phyloP scores from a whole-genome alignment of 169 alveolate genomes.

The Cryptosporidium andersoni region DNA sequence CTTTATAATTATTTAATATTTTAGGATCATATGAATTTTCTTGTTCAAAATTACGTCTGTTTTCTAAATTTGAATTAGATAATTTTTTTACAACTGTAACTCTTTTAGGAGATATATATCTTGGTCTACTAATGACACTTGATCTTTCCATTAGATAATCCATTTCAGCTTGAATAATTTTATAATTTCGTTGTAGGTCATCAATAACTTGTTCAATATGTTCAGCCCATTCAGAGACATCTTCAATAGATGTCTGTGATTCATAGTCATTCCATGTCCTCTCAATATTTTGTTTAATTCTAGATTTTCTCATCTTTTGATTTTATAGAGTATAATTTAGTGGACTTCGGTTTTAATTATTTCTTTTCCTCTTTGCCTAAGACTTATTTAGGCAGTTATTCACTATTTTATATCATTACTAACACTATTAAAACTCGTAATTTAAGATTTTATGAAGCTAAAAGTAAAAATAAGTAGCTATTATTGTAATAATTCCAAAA shows the following conservation, averaged over 20 bases:
- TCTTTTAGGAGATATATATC: conserved; percentile 34
- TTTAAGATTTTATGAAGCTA: no score
- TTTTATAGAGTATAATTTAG: no score
- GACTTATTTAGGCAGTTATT: no score
- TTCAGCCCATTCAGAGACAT: conserved; percentile 72
- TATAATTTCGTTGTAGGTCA: conserved; percentile 58
- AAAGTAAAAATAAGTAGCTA: no score
- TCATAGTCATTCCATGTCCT: conserved; percentile 35
- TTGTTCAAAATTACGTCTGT: neutral
- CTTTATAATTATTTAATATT: neutral
- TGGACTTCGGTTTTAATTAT: no score
- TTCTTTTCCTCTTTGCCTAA: no score
- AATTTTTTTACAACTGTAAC: conserved; percentile 25
- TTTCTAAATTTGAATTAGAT: conserved; percentile 3
- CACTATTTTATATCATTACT: no score
- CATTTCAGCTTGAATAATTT: conserved; percentile 65
- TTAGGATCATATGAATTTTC: conserved; percentile 13
- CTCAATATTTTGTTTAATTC: no score
- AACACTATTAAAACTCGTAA: no score
- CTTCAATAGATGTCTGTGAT: conserved; percentile 62
- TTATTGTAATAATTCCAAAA: no score
- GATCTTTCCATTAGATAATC: conserved; percentile 42
- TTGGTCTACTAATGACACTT: conserved; percentile 15
- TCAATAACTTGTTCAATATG: conserved; percentile 70
- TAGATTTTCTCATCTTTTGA: no score